A percentile compares a stretch with the other conserved stretches of the same genome.
Evolutionary conservation across 2,329 filamentous ascomycete species (phyloP).

Genomic region (Colletotrichum orbiculare): DNA sequence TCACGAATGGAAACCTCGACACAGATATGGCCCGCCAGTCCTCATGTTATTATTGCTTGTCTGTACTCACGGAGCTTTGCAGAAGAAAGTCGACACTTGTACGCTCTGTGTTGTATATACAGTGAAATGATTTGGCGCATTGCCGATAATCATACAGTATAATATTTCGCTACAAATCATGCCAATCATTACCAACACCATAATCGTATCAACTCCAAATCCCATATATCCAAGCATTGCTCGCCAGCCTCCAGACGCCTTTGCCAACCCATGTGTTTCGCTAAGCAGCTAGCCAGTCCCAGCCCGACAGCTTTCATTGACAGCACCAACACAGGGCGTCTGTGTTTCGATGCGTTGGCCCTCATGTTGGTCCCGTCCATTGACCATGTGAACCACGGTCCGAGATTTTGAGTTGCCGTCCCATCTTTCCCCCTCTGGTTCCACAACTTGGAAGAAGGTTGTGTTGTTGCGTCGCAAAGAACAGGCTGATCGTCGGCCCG

Average conservation of each 20-base stretch:
- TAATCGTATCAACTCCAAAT: slow-evolving; percentile 19
- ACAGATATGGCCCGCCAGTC: neutral
- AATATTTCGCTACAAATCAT: slow-evolving; percentile 17
- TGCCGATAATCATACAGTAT: neutral
- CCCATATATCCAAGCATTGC: neutral
- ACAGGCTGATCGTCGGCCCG: neutral
- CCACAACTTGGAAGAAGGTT: neutral
- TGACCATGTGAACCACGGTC: too few species aligned
- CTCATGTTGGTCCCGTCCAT: neutral
- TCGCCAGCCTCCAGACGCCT: neutral
- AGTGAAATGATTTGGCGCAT: neutral
- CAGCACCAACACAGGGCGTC: neutral
- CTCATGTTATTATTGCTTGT: too few species aligned
- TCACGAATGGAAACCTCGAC: neutral
- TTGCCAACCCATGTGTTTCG: neutral
- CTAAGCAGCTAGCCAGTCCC: neutral
- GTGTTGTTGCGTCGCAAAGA: too few species aligned
- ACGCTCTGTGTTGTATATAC: too few species aligned
- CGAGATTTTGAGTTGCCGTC: slow-evolving; percentile 2
- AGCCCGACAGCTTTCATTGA: too few species aligned
- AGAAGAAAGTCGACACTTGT: too few species aligned
- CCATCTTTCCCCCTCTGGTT: neutral
- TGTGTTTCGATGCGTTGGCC: neutral
- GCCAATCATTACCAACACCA: slow-evolving; percentile 1
- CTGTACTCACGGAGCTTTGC: too few species aligned